Base-by-base conservation (phyloP, 768 basidiomycete species). In the Podaxis sp. region DNA sequence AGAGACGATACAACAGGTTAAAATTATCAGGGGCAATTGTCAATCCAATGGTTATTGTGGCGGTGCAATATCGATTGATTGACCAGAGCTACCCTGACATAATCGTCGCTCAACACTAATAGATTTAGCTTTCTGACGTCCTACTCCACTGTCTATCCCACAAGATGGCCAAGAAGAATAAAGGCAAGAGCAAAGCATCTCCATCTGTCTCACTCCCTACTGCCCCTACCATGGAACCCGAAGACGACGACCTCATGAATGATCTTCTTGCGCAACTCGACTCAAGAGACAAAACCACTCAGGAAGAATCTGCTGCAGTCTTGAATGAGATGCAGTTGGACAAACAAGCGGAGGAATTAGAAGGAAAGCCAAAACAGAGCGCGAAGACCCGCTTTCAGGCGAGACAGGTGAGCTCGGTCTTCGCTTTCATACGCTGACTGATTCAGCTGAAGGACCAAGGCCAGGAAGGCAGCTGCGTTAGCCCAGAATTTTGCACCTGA, bases 241-340 rank as follows among this genome's bases (percentile, higher is more conserved):
- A 82, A 48, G 84, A 88, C 60, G 83, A 85, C 50, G 82, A 82
- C 10, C 79, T 94, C 52, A 79, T 94, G 77, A 83, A 92, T 66
- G 88, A 91, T 68, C 83, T 96, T 1, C 74, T 95, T 52, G 82
- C 86, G 6, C 88, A 92, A 71, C 85, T 96, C 28, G 90, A 93
- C 67, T 84, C 84, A 6, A 77, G 81, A 66, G 82, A 91, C 66
- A 66, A 78, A 54, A 73, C 76, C 48, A 78, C 82, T 1, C 82
- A 82, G 68, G 71, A 73, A 28, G 84, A 85, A 70, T 78, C 85
- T 12, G 80, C 81, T 10, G 69, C 72, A 33, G 76, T 85, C 8
- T 70, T 84, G 57, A 79, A 77, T 55, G 82, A 86, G 44, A 82
- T 85, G 71, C 70, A 80, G 53, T 66, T 76, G 41, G 72, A 76